Evolutionary conservation across 805 yeast genomes (phyloP).

Genomic region (Metschnikowia lochheadii): DNA sequence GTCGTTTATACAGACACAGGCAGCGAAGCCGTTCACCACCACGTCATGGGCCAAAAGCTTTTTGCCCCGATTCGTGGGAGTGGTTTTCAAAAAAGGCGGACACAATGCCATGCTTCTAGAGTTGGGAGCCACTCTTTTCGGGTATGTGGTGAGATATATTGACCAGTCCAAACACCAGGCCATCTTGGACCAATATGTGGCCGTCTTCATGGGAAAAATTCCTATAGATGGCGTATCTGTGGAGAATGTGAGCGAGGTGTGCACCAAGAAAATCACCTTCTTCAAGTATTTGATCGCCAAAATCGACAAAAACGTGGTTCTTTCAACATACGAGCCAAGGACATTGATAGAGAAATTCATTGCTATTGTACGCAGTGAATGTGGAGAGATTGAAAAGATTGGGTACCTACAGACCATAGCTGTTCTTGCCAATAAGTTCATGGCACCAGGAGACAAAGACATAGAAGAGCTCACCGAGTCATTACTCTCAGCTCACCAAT

Average conservation of each 20-base stretch:
- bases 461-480: constrained; percentile 3
- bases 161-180: constrained; percentile 44
- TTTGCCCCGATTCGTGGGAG: constrained; percentile 35
- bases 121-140: constrained; percentile 38
- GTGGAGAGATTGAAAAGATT: constrained; percentile 5
- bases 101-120: constrained; percentile 30
- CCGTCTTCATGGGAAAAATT: constrained; percentile 30
- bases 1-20: constrained; percentile 27
- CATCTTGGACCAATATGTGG: constrained; percentile 36
- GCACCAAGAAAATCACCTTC: constrained; percentile 33
- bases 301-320: constrained; percentile 38
- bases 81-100: constrained; percentile 10
- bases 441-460: constrained; percentile 10
- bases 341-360: constrained; percentile 22
- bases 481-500: constrained; percentile 5
- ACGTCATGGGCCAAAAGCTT: constrained; percentile 43
- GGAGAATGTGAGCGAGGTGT: constrained; percentile 19
- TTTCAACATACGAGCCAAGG: constrained; percentile 11
- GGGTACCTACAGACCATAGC: constrained; percentile 56
- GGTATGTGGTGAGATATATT: constrained; percentile 36
- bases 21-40: constrained; percentile 31
- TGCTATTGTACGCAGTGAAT: constrained; percentile 26
- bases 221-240: constrained; percentile 9
- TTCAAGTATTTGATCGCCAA: constrained; percentile 46
- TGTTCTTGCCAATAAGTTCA: constrained; percentile 47